Base-by-base conservation (phyloP, 129 eudicot genomes). In the Mikania micrantha region DNA sequence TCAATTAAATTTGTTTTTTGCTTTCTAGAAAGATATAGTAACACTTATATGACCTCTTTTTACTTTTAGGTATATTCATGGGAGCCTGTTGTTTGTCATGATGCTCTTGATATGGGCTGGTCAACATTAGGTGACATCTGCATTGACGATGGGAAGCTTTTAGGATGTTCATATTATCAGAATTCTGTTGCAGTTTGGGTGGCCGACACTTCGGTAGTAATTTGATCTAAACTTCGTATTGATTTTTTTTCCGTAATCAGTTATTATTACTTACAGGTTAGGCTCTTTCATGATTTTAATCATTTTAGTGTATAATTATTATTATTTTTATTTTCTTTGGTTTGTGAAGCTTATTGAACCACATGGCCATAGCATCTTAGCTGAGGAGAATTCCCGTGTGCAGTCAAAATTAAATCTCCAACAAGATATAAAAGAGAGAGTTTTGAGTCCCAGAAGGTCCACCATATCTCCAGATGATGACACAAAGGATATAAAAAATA, bases 1-100 rank as follows among this genome's bases (percentile, higher is more conserved):
- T 49, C 40, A 57, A 9, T 67, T 57, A 27, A 48, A 17, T 27
- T n/a, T 22, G 20, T 36, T 21, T 67, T 29, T 39, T 68, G 16
- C 11, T 52, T 74, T 52, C 24, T 20, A 38, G 25, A 49, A 44
- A 71, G 28, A 64, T 50, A 40, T 17, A 7, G 27, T 58, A n/a
- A 68, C 36, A 66, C 63, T 17, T 74, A 50, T 35, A 24, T 20
- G 32, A 57, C 64, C 17, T 70, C 39, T 59, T 3, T 58, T 66
- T 53, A 42, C 36, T 75, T 75, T 61, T 56, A 92, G 98, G 95
- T 93, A 58, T 84, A 93, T 84, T 86, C 96, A 74, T 93, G 98
- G 98, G 98, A 93, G 92, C 98, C 98, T 74, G 89, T 93, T 58
- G 63, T 86, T 31, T 84, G 96, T 75, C 98, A 88, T 72, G 98